phyloP scores from a whole-genome alignment of 495 filamentous ascomycete genomes.

The Haplographium delicatum region DNA sequence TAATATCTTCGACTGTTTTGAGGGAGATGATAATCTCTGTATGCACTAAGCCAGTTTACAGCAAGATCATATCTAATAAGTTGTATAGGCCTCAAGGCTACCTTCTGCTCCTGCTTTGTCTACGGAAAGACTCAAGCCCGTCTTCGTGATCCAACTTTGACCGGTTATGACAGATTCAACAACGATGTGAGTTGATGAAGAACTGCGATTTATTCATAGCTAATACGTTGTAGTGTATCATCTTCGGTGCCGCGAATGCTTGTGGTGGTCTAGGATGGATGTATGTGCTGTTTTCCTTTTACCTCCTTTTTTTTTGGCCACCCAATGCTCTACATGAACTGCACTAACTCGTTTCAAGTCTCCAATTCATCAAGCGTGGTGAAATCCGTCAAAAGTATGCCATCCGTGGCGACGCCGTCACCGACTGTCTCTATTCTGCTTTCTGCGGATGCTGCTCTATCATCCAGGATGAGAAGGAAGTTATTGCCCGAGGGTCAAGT shows the following conservation, averaged over 20 bases:
- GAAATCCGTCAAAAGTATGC: conserved; percentile 47
- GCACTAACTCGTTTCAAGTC: conserved; percentile 26
- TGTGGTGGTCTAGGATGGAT: no score
- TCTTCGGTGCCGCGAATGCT: no score
- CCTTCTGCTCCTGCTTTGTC: conserved; percentile 49
- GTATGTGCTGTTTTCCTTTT: background rate
- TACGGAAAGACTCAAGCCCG: conserved; percentile 47
- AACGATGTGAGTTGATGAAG: no score
- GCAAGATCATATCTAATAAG: background rate
- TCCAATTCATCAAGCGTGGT: conserved; percentile 45
- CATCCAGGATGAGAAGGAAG: conserved; percentile 52
- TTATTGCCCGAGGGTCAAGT: conserved; percentile 18
- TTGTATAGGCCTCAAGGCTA: conserved; percentile 34
- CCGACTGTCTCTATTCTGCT: conserved; percentile 40
- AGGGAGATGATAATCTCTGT: conserved; percentile 28
- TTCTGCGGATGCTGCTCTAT: conserved; percentile 53
- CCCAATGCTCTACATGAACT: no score
- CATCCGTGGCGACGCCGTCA: conserved; percentile 47
- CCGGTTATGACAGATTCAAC: conserved; percentile 36
- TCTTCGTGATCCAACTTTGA: conserved; percentile 38
- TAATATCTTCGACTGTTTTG: conserved; percentile 33
- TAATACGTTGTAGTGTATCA: no score
- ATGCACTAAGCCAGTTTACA: background rate
- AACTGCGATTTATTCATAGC: no score
- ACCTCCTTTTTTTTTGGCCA: no score